Conservation (phyloP, 1,284 basidiomycete species). For the Leccinum discolor region DNA sequence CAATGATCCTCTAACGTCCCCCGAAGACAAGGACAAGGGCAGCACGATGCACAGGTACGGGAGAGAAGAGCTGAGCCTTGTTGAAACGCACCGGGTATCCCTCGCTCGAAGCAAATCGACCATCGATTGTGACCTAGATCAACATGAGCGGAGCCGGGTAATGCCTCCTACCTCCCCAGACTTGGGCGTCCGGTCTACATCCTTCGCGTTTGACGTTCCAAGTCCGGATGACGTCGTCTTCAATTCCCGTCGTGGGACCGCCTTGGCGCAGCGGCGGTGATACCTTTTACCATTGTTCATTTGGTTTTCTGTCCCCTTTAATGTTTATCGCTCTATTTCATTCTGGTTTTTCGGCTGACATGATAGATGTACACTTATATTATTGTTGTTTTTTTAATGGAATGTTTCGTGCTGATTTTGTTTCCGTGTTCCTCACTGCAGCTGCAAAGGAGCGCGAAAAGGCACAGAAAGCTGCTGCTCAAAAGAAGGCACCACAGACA, state of each 20-base stretch:
- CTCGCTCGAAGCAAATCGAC: slow-evolving; percentile 34
- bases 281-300: slow-evolving; percentile 30
- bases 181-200: slow-evolving; percentile 29
- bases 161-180: slow-evolving; percentile 21
- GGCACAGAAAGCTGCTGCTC: slow-evolving; percentile 54
- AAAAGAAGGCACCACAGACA: slow-evolving; percentile 42
- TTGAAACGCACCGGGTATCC: slow-evolving; percentile 31
- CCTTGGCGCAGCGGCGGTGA: slow-evolving; percentile 46
- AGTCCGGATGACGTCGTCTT: slow-evolving; percentile 87
- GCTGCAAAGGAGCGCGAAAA: slow-evolving; percentile 79
- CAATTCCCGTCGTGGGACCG: slow-evolving; percentile 77
- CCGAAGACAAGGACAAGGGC: slow-evolving; percentile 39
- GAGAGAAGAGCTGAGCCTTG: slow-evolving; percentile 31
- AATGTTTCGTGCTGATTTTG: slow-evolving; percentile 40
- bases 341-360: slow-evolving; percentile 32
- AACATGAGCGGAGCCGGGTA: slow-evolving; percentile 9
- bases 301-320: slow-evolving; percentile 12
- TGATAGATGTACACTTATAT: slow-evolving; percentile 41
- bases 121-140: slow-evolving; percentile 16
- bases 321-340: slow-evolving; percentile 28
- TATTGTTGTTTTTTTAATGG: slow-evolving; percentile 36
- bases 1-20: slow-evolving; percentile 45
- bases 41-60: slow-evolving; percentile 28
- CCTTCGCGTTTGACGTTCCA: slow-evolving; percentile 77
- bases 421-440: slow-evolving; percentile 44